Evolutionary conservation across 306 rosid genomes (phyloP).

Genomic region (Benincasa hispida): DNA sequence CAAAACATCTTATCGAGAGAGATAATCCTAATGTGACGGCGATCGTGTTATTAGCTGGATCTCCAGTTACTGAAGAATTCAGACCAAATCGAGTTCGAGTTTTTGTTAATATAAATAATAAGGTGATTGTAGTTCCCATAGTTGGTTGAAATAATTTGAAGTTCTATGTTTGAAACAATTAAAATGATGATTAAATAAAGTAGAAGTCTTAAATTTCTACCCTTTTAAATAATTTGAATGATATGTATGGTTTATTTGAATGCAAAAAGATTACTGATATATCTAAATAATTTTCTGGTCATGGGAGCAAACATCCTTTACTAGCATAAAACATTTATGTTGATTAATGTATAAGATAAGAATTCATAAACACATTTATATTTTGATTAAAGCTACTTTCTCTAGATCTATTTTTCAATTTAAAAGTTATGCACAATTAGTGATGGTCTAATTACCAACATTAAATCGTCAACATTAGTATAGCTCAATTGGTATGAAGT

Average conservation of each 20-base stretch:
- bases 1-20: not conserved
- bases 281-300: not conserved
- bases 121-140: not conserved
- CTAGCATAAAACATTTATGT: not conserved
- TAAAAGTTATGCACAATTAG: too few species aligned
- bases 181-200: not conserved
- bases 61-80: not conserved
- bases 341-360: too few species aligned
- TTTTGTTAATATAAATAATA: not conserved
- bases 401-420: too few species aligned
- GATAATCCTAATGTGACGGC: not conserved
- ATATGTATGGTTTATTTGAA: not conserved
- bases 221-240: not conserved
- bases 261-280: too few species aligned
- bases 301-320: not conserved
- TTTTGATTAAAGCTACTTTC: too few species aligned
- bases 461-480: too few species aligned
- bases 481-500: too few species aligned
- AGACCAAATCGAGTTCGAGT: not conserved
- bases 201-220: not conserved
- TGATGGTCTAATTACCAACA: too few species aligned
- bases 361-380: too few species aligned
- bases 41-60: not conserved
- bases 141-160: not conserved
- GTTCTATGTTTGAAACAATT: not conserved